Conservation (phyloP, 139 green algal genomes). For the Chlamydomonas incerta region DNA sequence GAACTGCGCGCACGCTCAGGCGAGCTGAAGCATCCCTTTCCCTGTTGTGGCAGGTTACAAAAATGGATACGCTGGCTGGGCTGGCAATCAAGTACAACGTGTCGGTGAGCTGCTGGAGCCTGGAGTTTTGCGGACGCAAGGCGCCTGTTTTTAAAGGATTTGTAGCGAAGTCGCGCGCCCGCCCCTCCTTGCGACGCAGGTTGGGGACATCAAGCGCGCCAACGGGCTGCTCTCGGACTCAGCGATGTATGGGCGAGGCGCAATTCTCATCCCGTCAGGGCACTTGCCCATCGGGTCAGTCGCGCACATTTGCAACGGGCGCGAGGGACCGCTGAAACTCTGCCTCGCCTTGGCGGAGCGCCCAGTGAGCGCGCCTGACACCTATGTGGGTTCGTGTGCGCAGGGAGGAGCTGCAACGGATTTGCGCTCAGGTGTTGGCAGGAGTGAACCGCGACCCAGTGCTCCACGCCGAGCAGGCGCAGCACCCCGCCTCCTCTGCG, state of each 20-base stretch:
- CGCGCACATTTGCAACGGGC: neutral
- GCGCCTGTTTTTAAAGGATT: neutral
- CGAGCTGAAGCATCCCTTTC: neutral
- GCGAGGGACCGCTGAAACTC: no score
- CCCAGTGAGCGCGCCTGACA: neutral
- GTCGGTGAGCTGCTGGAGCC: conserved; percentile 59
- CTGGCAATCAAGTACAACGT: conserved; percentile 87
- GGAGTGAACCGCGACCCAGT: conserved; percentile 33
- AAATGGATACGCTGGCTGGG: conserved; percentile 87
- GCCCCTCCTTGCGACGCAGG: conserved; percentile 57
- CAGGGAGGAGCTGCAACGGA: conserved; percentile 55
- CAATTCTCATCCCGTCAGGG: conserved; percentile 79
- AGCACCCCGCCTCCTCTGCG: conserved; percentile 36
- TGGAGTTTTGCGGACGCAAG: no score
- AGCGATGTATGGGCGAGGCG: conserved; percentile 81
- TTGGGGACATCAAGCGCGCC: conserved; percentile 87
- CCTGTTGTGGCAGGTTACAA: conserved; percentile 78
- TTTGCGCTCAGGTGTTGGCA: conserved; percentile 48
- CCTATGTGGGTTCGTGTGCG: no score
- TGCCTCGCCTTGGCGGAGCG: neutral
- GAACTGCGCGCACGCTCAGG: no score
- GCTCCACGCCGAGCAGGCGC: conserved; percentile 15
- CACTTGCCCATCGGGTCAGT: conserved; percentile 75
- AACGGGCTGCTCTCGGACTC: conserved; percentile 88
- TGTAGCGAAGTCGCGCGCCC: neutral